A percentile compares a stretch with the other conserved stretches of the same genome.
phyloP scores from a whole-genome alignment of 1,139 yeast species.

The Taiozyma sp. region DNA sequence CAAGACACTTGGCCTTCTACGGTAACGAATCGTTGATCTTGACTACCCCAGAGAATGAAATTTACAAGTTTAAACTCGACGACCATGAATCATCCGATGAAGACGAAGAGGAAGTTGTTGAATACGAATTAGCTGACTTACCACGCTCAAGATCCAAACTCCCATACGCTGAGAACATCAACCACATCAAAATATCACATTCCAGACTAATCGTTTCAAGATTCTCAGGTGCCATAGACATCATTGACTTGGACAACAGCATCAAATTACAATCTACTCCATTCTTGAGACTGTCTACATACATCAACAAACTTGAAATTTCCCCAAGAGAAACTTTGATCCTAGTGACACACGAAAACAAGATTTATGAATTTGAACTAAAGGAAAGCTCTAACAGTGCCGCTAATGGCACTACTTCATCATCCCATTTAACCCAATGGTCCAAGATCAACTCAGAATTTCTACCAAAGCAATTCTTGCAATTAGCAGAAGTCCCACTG shows the following conservation, averaged over 20 bases:
- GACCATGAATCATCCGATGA: conserved; percentile 25
- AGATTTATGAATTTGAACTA: conserved; percentile 63
- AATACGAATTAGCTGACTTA: conserved; percentile 33
- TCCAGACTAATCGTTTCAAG: conserved; percentile 52
- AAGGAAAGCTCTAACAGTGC: conserved; percentile 9
- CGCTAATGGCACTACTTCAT: conserved; percentile 9
- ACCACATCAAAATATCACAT: conserved; percentile 44
- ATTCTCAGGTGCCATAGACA: conserved; percentile 62
- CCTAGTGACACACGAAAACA: conserved; percentile 71
- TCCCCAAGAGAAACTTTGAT: conserved; percentile 49
- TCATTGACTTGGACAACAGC: conserved; percentile 33
- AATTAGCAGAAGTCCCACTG: conserved; percentile 63
- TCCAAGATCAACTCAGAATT: conserved; percentile 70
- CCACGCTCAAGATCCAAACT: conserved; percentile 28
- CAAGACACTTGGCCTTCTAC: conserved; percentile 44
- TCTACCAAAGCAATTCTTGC: conserved; percentile 61
- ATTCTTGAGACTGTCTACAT: conserved; percentile 50
- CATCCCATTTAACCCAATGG: conserved; percentile 64
- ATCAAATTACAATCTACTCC: conserved; percentile 23
- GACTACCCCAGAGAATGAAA: conserved; percentile 63
- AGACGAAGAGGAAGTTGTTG: conserved; percentile 37
- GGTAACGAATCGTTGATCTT: conserved; percentile 46
- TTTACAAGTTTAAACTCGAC: conserved; percentile 44
- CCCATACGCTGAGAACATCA: conserved; percentile 42
- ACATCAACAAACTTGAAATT: conserved; percentile 62